Percentiles rank a stretch among this genome's conserved stretches.
These are phyloP conservation scores for Diaporthe australafricana DNA, from an alignment of 2,329 filamentous ascomycete genomes.

Conservation along the genomic window DNA sequence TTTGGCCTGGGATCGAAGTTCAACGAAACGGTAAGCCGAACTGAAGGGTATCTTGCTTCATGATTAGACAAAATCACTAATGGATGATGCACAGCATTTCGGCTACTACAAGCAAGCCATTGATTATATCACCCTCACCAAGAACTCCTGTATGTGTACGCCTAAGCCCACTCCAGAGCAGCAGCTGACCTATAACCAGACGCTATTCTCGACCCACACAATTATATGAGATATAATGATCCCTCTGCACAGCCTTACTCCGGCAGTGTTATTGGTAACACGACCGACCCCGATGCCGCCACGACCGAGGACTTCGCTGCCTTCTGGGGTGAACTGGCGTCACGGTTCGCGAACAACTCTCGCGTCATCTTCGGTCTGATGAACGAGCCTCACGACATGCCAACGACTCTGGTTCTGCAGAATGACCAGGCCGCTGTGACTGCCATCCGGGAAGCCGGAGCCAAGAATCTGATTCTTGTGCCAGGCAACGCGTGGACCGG, in stretches of 20 bases:
- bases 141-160: conserved; percentile 49
- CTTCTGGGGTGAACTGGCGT: conserved; percentile 62
- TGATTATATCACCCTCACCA: conserved; percentile 61
- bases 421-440: conserved; percentile 61
- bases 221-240: conserved; percentile 66
- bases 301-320: conserved; percentile 59
- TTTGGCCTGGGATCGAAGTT: conserved; percentile 60
- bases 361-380: conserved; percentile 63
- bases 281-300: conserved; percentile 55
- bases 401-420: conserved; percentile 54
- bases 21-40: conserved; percentile 54
- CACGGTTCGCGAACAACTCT: conserved; percentile 56
- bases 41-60: too few relatives aligned
- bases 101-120: conserved; percentile 57
- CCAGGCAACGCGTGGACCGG: conserved; percentile 63
- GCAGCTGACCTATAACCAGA: conserved; percentile 42
- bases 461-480: conserved; percentile 59
- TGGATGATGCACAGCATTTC: conserved; percentile 49
- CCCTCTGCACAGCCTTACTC: conserved; percentile 59
- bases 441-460: conserved; percentile 56
- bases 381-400: conserved; percentile 64
- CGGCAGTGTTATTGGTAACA: conserved; percentile 62
- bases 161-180: background rate
- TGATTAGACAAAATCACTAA: background rate
- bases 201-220: conserved; percentile 63